Base-by-base conservation (phyloP, 2,329 filamentous ascomycete species). In the Fusarium longipes region DNA sequence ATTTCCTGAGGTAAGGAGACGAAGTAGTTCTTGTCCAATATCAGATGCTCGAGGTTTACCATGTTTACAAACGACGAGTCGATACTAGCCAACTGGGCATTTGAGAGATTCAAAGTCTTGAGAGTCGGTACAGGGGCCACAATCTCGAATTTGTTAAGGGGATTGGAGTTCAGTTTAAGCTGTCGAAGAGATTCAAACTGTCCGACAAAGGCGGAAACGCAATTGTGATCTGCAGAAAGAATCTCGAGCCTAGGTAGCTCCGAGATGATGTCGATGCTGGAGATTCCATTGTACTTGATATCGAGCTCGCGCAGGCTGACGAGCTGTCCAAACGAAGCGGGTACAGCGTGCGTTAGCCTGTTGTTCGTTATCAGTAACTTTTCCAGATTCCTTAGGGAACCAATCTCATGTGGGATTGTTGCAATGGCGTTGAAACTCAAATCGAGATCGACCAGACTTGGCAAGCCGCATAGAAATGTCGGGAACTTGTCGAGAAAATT, bases 311-410 rank as follows among this genome's bases (percentile, higher is more conserved):
- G 93, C 51, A 99, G 82, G 73, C 87, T 96, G 44, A 86, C 80
- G 9, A 98, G 81, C n/a, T 91, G 84, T 63, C 83, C 86, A 74
- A 98, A 92, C 0, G 88, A 86, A 2, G 86, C 81, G 10, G 93
- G 92, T 33, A 98, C 88, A 8, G 89, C 84, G 4, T 92, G 92
- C 20, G 87, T 86, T 15, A 99, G 82, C 63, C 91, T 90, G 79
- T 99, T 99, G 80, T 99, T 99, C 3, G 96, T 98, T 70, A 97
- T 95, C 81, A 96, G 93, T 29, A 99, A 86, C 67, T 94, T 89
- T 78, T 98, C 96, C 35, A 99, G 81, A 54, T 89, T 92, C 58
- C 85, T 88, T 58, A 99, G 80, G 55, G 89, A 88, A 8, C 93
- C 93, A 68, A 99, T 92, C 65, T 89, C 82, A 15, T 90, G 89